Conservation (phyloP, 331 rosid species). For the Telfairia occidentalis region DNA sequence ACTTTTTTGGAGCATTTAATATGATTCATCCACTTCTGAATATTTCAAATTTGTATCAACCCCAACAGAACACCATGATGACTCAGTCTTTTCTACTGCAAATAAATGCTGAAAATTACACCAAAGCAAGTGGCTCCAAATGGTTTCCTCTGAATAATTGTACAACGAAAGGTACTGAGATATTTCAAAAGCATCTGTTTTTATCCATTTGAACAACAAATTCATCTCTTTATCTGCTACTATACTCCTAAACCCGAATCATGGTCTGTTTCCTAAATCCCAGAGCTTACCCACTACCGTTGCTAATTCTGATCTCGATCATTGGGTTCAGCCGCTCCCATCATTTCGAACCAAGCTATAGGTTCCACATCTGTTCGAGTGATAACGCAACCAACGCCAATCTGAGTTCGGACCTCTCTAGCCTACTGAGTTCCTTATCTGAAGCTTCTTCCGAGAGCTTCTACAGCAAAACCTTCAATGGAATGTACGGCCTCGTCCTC, state of each 20-base stretch:
- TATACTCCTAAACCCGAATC: neutral
- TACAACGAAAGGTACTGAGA: neutral
- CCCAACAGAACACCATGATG: neutral
- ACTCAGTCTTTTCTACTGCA: neutral
- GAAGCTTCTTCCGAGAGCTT: constrained; percentile 5
- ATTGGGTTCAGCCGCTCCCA: constrained; percentile 7
- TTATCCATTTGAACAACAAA: neutral
- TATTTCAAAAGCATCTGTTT: neutral
- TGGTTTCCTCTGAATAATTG: neutral
- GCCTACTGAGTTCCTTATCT: neutral
- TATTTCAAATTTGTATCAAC: neutral
- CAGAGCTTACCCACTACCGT: neutral
- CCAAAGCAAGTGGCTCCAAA: neutral
- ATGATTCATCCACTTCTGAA: neutral
- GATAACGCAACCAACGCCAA: neutral
- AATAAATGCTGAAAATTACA: constrained; percentile 3
- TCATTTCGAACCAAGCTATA: constrained; percentile 6
- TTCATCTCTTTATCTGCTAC: neutral
- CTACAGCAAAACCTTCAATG: neutral
- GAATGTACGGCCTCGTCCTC: constrained; percentile 36
- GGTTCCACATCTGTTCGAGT: constrained; percentile 6
- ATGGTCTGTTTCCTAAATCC: neutral
- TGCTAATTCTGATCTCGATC: constrained; percentile 2
- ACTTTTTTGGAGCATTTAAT: neutral
- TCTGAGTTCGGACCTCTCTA: neutral